phyloP scores from a whole-genome alignment of 805 yeast genomes.

The Alloascoidea africana region DNA sequence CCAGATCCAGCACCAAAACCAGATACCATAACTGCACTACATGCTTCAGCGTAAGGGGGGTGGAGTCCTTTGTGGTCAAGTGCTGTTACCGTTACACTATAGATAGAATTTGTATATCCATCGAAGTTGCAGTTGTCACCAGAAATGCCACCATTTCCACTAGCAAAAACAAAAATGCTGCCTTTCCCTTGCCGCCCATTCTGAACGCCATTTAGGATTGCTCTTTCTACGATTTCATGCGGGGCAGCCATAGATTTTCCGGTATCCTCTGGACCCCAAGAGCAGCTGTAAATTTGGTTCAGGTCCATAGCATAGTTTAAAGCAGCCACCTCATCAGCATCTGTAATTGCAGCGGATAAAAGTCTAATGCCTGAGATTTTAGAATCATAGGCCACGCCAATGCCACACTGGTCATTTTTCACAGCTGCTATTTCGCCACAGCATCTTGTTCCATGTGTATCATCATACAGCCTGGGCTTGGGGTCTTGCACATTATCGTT shows the following conservation, averaged over 20 bases:
- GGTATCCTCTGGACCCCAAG: conserved; percentile 97
- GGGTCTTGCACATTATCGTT: conserved; percentile 67
- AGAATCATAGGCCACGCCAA: conserved; percentile 87
- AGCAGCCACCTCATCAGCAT: conserved; percentile 87
- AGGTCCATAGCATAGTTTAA: conserved; percentile 64
- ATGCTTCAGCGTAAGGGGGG: conserved; percentile 83
- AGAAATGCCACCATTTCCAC: conserved; percentile 78
- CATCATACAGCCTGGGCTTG: conserved; percentile 65
- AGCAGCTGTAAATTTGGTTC: conserved; percentile 90
- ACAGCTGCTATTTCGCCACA: conserved; percentile 95
- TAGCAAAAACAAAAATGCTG: conserved; percentile 84
- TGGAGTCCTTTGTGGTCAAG: conserved; percentile 77
- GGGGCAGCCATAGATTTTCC: conserved; percentile 84
- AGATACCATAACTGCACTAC: conserved; percentile 89
- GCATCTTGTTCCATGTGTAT: conserved; percentile 92
- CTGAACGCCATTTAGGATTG: conserved; percentile 70
- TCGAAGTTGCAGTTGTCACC: conserved; percentile 93
- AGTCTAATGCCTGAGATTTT: conserved; percentile 85
- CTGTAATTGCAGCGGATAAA: conserved; percentile 61
- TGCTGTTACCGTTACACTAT: conserved; percentile 90
- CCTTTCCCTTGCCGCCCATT: conserved; percentile 78
- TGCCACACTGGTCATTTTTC: conserved; percentile 75
- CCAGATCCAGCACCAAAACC: conserved; percentile 88
- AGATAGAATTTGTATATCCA: conserved; percentile 92
- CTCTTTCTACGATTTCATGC: conserved; percentile 58